Conservation (phyloP, 331 rosid genomes). For the Spiraea crenata region DNA sequence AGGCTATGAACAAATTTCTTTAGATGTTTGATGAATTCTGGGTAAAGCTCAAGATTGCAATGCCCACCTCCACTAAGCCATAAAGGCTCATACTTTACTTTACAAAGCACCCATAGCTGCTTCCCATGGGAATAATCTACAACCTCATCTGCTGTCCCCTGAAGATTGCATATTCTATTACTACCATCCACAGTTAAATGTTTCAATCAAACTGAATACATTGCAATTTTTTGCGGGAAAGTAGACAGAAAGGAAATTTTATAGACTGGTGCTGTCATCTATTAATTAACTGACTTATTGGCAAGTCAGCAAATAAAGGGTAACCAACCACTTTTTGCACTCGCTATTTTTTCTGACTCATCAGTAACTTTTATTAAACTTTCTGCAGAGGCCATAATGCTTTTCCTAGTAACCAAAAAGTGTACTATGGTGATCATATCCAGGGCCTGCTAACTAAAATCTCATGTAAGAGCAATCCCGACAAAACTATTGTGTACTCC, state of each 20-base stretch:
- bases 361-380: too few species aligned
- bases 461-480: not conserved
- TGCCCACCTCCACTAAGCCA: conserved; percentile 98
- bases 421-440: not conserved
- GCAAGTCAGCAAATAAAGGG: too few species aligned
- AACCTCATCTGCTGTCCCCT: conserved; percentile 96
- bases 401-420: not conserved
- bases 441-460: not conserved
- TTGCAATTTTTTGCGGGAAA: not conserved
- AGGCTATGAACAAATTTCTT: conserved; percentile 89
- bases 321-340: too few species aligned
- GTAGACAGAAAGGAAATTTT: not conserved
- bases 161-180: conserved; percentile 19
- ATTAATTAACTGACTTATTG: too few species aligned
- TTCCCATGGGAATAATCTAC: conserved; percentile 90
- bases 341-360: too few species aligned
- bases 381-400: too few species aligned
- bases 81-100: conserved; percentile 83
- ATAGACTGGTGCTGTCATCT: too few species aligned
- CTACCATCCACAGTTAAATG: not conserved
- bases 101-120: conserved; percentile 88
- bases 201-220: not conserved
- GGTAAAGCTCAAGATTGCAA: conserved; percentile 89
- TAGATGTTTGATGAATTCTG: conserved; percentile 85
- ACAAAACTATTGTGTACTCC: not conserved